Evolutionary conservation across 805 yeast genomes (phyloP), one percentile per base, ranked within the genome.

Genomic region (Candida dajiaensis): DNA sequence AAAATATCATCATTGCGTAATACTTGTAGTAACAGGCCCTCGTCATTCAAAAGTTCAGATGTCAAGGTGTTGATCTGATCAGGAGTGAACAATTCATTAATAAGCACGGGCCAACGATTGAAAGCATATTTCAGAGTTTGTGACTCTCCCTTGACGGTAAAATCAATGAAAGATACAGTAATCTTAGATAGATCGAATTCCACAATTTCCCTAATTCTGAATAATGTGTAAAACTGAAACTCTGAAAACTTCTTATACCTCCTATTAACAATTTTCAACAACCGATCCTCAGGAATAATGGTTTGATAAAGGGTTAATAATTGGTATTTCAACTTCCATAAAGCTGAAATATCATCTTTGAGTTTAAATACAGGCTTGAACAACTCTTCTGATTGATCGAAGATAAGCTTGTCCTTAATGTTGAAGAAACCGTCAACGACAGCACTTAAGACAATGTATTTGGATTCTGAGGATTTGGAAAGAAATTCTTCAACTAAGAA

Each of bases 31-130:
- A 71, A 36, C 6, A 64, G 35, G 0, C 44, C 38, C 4, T 56
- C 48, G 3, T 58, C 47, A 2, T 58, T 36, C 15, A 76, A 51
- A 0, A 53, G n/a, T 0, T 50, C 39, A 3, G 44, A 25, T 1
- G 73, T 56, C 5, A 78, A 38, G 2, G 31, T 4, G 1, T 53
- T 40, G 5, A 76, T 53, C 6, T 68, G 60, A 0, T 62, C 56
- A 13, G 55, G 49, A 0, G 61, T 36, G 52, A 75, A 68, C 40
- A 64, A 51, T 6, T 48, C 41, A 53, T 77, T 67, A 37, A 73
- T 45, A 1, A 83, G 48, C 1, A 81, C 74, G 36, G 72, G 55
- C 89, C 89, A 84, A 54, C 87, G 75, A 10, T 55, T 51, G 43
- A 81, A 70, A 0, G 71, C 44, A 13, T 56, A 45, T 31, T 48